These are phyloP conservation scores for Crepidotus variabilis DNA, from an alignment of 768 basidiomycete species.

Conservation along the genomic window DNA sequence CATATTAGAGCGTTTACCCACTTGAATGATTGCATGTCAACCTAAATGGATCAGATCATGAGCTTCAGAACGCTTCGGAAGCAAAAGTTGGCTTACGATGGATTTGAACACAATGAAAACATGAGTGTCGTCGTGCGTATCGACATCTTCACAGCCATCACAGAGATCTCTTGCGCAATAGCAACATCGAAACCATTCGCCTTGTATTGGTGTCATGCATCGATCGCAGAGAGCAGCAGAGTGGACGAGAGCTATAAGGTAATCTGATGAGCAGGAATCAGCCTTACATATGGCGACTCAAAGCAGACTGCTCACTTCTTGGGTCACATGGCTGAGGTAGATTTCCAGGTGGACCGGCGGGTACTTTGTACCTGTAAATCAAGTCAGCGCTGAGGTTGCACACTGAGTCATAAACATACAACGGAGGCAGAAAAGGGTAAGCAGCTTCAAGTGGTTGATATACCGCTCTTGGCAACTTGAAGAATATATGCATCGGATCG, in stretches of 20 bases:
- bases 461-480: constrained; percentile 82
- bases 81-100: constrained; percentile 38
- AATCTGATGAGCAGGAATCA: constrained; percentile 38
- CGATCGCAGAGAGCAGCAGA: constrained; percentile 77
- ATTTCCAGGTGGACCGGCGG: constrained; percentile 52
- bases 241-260: constrained; percentile 60
- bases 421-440: constrained; percentile 59
- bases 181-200: constrained; percentile 88
- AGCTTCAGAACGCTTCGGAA: neutral
- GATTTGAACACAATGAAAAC: constrained; percentile 89
- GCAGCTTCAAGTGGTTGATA: constrained; percentile 48
- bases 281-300: neutral
- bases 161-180: constrained; percentile 90
- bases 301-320: constrained; percentile 40
- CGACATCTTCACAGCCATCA: constrained; percentile 72
- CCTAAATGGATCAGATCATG: constrained; percentile 29
- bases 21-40: constrained; percentile 75
- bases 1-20: constrained; percentile 26
- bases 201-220: constrained; percentile 78
- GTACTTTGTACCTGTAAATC: constrained; percentile 52
- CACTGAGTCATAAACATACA: constrained; percentile 44
- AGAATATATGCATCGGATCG: constrained; percentile 82
- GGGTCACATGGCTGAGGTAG: constrained; percentile 41
- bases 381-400: neutral
- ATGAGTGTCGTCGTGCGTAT: constrained; percentile 80